Evolutionary conservation across 176 grass and related monocot genomes (phyloP), one percentile per base, ranked within the genome.

Genomic region (Oryza longistaminata): DNA sequence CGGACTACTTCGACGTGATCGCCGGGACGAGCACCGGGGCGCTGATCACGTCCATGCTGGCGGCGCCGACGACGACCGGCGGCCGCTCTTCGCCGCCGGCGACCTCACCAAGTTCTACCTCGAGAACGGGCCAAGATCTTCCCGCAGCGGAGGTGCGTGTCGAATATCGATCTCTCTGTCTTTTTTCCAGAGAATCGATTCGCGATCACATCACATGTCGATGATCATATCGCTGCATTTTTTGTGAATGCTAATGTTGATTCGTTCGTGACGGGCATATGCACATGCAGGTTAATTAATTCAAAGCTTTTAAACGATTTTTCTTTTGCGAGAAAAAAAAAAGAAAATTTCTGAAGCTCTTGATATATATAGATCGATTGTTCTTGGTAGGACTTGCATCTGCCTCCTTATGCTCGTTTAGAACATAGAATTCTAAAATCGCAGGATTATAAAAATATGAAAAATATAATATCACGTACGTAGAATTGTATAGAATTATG

Each of bases 1-100:
- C 88, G 0, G 92, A 93, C 66, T 93, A 93, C 29, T 93, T 93
- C 52, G 88, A 93, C 15, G 83, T 93, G 78, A 86, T 93, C n/a
- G 85, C 92, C 11, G 89, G 92, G 68, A 94, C 86, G 45, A 89
- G 86, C 83, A 94, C 88, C 19, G 91, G 91, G 2, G 94, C 85
- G 6, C 87, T 93, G 7, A 10, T 96, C 45, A 78, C 85, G 44
- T 7, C 89, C 11, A 96, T 96, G 94, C 89, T 93, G 22, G 17
- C 87, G 15, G 83, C 89, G 64, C 91, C 87, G 77, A 69, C 73
- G 39, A 91, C 1, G 66, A 93, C 49, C 78, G 50, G 15, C 66
- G 94, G 21, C 94, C 93, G 19, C 72, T 96, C 39, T 93, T 88
- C 44, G 8, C 89, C 6, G 85, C 91, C 22, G 90, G 80, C n/a